Conservation (phyloP, 352 stramenopile genomes). For the Discostella stelligera region DNA sequence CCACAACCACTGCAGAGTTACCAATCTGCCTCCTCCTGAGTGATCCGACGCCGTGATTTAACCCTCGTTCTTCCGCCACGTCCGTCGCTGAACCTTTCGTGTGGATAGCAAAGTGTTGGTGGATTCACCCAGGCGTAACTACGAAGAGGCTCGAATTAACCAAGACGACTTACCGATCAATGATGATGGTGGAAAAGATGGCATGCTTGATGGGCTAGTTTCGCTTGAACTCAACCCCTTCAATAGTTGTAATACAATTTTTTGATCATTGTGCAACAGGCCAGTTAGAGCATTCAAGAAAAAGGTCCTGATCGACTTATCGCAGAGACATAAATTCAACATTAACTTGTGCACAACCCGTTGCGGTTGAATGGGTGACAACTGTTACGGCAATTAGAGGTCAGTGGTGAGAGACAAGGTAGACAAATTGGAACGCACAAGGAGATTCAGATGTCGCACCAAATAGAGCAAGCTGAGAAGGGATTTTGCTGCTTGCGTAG, state of each 20-base stretch:
- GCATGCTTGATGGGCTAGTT: conserved; percentile 5
- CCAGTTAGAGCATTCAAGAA: conserved; percentile 63
- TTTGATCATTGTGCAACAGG: conserved; percentile 71
- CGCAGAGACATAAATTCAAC: conserved; percentile 78
- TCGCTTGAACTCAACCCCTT: conserved; percentile 36
- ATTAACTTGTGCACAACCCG: conserved; percentile 83
- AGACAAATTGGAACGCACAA: background rate
- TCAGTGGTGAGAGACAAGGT: background rate
- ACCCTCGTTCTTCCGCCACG: conserved; percentile 21
- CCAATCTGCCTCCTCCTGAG: conserved; percentile 54
- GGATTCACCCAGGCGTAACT: background rate
- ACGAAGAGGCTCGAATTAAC: background rate
- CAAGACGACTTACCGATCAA: conserved; percentile 48
- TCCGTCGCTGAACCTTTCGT: conserved; percentile 55
- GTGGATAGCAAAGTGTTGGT: background rate
- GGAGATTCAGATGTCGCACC: background rate
- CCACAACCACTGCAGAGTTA: conserved; percentile 63
- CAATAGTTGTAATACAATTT: conserved; percentile 43
- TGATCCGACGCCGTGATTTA: conserved; percentile 38
- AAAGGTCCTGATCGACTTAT: conserved; percentile 40
- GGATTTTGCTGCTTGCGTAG: conserved; percentile 57
- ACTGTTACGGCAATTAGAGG: background rate
- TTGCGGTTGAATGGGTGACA: conserved; percentile 79
- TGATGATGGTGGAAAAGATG: conserved; percentile 63
- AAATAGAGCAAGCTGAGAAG: conserved; percentile 83